Percentiles rank a stretch among this genome's conserved stretches.
Evolutionary conservation across 2,329 filamentous ascomycete genomes (phyloP).

Genomic region (Periconia sp.): DNA sequence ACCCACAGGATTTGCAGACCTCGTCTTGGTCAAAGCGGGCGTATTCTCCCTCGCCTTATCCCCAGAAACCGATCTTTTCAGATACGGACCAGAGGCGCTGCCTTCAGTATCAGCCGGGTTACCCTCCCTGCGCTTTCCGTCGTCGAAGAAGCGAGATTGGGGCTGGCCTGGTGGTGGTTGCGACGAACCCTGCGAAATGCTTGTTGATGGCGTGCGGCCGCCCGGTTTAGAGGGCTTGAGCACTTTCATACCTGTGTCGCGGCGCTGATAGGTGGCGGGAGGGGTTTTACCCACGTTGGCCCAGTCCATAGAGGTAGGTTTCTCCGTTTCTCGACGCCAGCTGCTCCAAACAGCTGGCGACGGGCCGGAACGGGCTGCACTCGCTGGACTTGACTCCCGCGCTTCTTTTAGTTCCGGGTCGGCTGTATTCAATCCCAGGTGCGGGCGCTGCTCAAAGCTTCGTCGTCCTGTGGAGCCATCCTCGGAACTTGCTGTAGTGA

Average conservation of each 20-base stretch:
- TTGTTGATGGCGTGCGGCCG: conserved; percentile 54
- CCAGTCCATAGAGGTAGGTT: conserved; percentile 55
- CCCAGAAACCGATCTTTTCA: conserved; percentile 36
- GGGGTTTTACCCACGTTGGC: conserved; percentile 61
- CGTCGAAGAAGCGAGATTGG: conserved; percentile 58
- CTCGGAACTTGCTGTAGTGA: conserved; percentile 28
- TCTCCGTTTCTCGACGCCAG: conserved; percentile 54
- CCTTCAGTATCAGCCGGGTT: conserved; percentile 24
- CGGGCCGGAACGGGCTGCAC: conserved; percentile 33
- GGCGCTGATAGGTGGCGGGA: conserved; percentile 71
- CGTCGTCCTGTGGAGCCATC: conserved; percentile 34
- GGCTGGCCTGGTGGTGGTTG: conserved; percentile 32
- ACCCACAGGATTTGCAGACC: conserved; percentile 81
- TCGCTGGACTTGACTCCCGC: conserved; percentile 23
- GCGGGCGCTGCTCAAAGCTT: conserved; percentile 40
- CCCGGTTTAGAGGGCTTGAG: conserved; percentile 76
- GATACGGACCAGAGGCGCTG: conserved; percentile 18
- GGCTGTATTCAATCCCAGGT: conserved; percentile 21
- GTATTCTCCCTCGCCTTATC: conserved; percentile 48
- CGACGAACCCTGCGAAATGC: conserved; percentile 25
- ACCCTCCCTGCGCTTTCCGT: conserved; percentile 48
- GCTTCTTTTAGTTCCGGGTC: conserved; percentile 29
- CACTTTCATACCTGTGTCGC: conserved; percentile 83
- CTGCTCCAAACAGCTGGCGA: conserved; percentile 55
- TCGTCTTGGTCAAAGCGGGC: conserved; percentile 53